Conservation (phyloP, 2,329 filamentous ascomycete genomes). For the Diaporthe batatas region DNA sequence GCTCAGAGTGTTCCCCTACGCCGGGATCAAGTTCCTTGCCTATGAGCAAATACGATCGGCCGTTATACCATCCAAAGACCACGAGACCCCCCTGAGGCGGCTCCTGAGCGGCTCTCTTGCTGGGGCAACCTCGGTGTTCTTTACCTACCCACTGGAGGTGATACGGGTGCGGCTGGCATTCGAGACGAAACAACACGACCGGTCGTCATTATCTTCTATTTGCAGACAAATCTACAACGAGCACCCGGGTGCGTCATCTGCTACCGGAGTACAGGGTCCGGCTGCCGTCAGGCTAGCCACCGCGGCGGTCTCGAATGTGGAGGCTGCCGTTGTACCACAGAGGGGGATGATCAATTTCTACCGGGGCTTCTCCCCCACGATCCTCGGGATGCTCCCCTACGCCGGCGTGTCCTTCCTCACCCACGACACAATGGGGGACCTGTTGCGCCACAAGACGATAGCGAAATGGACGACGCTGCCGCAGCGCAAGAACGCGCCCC, state of each 20-base stretch:
- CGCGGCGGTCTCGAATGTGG: conserved; percentile 59
- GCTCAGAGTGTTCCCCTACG: conserved; percentile 95
- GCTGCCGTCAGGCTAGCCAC: conserved; percentile 58
- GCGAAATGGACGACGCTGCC: conserved; percentile 82
- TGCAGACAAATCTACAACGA: conserved; percentile 91
- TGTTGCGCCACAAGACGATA: conserved; percentile 78
- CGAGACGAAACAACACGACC: conserved; percentile 83
- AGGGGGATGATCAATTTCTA: conserved; percentile 91
- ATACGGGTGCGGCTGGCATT: conserved; percentile 94
- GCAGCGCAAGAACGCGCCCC: conserved; percentile 64
- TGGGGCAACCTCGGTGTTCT: conserved; percentile 92
- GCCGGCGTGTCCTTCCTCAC: conserved; percentile 96
- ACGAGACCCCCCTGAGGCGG: conserved; percentile 86
- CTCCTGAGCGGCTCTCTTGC: conserved; percentile 80
- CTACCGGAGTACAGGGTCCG: conserved; percentile 50
- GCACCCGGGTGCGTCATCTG: conserved; percentile 61
- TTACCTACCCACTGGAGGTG: conserved; percentile 95
- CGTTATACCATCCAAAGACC: conserved; percentile 76
- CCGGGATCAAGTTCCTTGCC: conserved; percentile 96
- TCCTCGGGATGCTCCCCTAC: conserved; percentile 96
- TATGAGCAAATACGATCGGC: conserved; percentile 93
- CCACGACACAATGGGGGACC: conserved; percentile 89
- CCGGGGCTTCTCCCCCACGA: conserved; percentile 89
- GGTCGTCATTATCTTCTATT: conserved; percentile 80
- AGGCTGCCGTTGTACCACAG: conserved; percentile 67